A percentile compares a stretch with the other conserved stretches of the same genome.
Evolutionary conservation across 495 filamentous ascomycete species (phyloP).

Genomic region (Glarea lozoyensis): DNA sequence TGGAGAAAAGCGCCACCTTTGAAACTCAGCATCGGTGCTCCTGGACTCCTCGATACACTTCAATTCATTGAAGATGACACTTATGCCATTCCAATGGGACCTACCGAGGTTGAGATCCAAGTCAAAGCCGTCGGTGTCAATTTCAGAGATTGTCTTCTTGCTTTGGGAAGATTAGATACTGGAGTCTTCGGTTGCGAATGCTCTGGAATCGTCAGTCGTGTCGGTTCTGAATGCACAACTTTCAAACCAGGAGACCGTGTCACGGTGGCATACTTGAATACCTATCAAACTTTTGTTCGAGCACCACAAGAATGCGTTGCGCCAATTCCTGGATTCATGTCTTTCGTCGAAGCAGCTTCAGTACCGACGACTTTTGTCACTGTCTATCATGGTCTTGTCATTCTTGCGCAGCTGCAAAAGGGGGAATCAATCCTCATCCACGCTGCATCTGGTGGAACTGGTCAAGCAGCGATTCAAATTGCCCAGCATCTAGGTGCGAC

Average conservation of each 20-base stretch:
- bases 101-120: slow-evolving; percentile 32
- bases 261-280: slow-evolving; percentile 30
- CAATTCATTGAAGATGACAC: slow-evolving; percentile 11
- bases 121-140: slow-evolving; percentile 34
- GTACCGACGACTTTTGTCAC: slow-evolving; percentile 48
- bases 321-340: slow-evolving; percentile 37
- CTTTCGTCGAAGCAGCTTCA: slow-evolving; percentile 42
- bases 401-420: slow-evolving; percentile 31
- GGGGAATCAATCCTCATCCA: slow-evolving; percentile 55
- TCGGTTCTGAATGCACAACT: slow-evolving; percentile 34
- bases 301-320: slow-evolving; percentile 28
- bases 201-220: slow-evolving; percentile 39
- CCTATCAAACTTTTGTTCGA: slow-evolving; percentile 31
- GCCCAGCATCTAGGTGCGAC: slow-evolving; percentile 55
- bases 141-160: slow-evolving; percentile 39
- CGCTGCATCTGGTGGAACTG: slow-evolving; percentile 47
- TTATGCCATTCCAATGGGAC: slow-evolving; percentile 1
- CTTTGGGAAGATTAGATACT: slow-evolving; percentile 37
- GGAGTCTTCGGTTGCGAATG: slow-evolving; percentile 38
- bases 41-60: slow-evolving; percentile 18
- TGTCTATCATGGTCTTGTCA: slow-evolving; percentile 43
- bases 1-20: not conserved
- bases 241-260: slow-evolving; percentile 44
- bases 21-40: slow-evolving; percentile 1
- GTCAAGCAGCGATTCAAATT: slow-evolving; percentile 49